Base-by-base conservation (phyloP, 1,139 yeast genomes). In the Geotrichum fermentans region DNA sequence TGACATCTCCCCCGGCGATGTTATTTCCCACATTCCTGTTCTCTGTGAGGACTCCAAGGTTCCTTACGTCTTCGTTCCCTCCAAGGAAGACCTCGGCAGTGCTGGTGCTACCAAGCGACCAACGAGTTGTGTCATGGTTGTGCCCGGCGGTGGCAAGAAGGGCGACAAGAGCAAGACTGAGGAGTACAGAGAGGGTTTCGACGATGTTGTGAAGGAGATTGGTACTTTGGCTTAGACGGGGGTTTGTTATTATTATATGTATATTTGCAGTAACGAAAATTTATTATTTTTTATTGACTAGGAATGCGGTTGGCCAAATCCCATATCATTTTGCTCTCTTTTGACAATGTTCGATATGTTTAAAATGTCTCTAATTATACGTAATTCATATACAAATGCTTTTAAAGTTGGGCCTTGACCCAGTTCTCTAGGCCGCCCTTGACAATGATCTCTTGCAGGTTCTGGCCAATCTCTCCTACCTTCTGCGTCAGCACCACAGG, bases 21-120 rank as follows among this genome's bases (percentile, higher is more conserved):
- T 94, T 45, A 86, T 94, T 60, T 89, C 97, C 40, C 99, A 94
- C 67, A 79, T 94, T 52, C 99, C 99, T 51, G 97, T 94, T 45
- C 78, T 94, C 56, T 94, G 98, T 73, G 98, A 94, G 73, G 98
- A 94, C 69, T 73, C 78, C 57, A 73, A 86, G 47, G 97, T 92
- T 45, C 97, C 97, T 62, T 92, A 74, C 66, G 79, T 92, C 45
- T 92, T 92, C 70, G 81, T 92, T 57, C 98, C 98, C 61, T 88
- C 97, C 48, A 92, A 92, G 72, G 97, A 92, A 73, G 98, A 92
- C 65, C 78, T 94, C 59, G 99, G 99, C 35, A 84, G 95, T 56
- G 98, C 99, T 29, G 97, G 98, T 65, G 96, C 97, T 55, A 92
- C 98, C 54, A 92, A 92, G 75, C 83, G 99, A 76, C 98, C 98